Percentiles rank a stretch among this genome's conserved stretches.
phyloP scores from a whole-genome alignment of 1,284 basidiomycete species.

The Sphagnurus paluster region DNA sequence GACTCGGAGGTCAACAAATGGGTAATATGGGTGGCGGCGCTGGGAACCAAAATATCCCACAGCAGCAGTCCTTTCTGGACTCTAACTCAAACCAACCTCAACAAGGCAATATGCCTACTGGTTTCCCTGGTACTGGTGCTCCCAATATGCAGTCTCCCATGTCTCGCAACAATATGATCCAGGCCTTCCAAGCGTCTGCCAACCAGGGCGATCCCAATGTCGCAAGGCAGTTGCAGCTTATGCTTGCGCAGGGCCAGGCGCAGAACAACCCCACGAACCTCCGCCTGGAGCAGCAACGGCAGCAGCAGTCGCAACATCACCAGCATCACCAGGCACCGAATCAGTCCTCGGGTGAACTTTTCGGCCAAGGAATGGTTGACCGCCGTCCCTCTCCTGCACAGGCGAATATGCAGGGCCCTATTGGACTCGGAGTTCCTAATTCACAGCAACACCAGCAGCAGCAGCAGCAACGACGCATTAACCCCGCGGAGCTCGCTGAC shows the following conservation, averaged over 20 bases:
- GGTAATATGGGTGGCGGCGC: slow-evolving; percentile 23
- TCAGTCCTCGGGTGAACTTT: slow-evolving; percentile 40
- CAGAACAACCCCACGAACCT: slow-evolving; percentile 41
- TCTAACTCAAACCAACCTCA: slow-evolving; percentile 38
- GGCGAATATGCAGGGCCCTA: slow-evolving; percentile 26
- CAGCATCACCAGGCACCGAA: slow-evolving; percentile 25
- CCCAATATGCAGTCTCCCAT: slow-evolving; percentile 31
- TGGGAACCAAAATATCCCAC: slow-evolving; percentile 15
- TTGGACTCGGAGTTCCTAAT: slow-evolving; percentile 13
- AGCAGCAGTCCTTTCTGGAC: slow-evolving; percentile 42
- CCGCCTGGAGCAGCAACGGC: slow-evolving; percentile 29
- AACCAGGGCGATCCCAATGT: slow-evolving; percentile 24
- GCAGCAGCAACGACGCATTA: slow-evolving; percentile 11
- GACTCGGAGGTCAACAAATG: slow-evolving; percentile 35
- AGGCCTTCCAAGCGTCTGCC: slow-evolving; percentile 33
- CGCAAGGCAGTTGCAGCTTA: slow-evolving; percentile 49
- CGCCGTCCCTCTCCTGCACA: slow-evolving; percentile 52
- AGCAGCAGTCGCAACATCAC: slow-evolving; percentile 28
- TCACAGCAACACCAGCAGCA: slow-evolving; percentile 13
- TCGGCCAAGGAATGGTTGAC: slow-evolving; percentile 42
- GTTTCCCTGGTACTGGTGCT: slow-evolving; percentile 36
- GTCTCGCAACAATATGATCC: slow-evolving; percentile 38
- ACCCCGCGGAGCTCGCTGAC: slow-evolving; percentile 21
- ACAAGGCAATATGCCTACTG: slow-evolving; percentile 38
- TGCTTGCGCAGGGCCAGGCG: slow-evolving; percentile 47